Evolutionary conservation across 2,329 filamentous ascomycete species (phyloP).

Genomic region (Nemania sp.): DNA sequence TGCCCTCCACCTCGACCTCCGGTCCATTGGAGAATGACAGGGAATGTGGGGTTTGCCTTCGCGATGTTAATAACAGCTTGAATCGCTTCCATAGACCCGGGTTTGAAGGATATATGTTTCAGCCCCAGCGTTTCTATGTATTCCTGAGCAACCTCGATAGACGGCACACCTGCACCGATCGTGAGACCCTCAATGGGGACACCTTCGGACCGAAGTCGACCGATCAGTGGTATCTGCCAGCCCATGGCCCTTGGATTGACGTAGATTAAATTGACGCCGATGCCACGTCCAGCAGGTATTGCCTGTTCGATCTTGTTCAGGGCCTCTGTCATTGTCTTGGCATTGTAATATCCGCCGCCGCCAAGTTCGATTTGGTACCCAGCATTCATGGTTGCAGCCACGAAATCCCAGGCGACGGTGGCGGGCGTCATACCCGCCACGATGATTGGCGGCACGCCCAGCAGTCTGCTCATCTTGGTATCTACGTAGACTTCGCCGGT

Average conservation of each 20-base stretch:
- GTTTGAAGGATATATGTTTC: conserved; percentile 94
- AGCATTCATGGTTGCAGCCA: conserved; percentile 89
- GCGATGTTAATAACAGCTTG: conserved; percentile 91
- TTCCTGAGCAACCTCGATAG: conserved; percentile 88
- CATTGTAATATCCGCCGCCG: conserved; percentile 86
- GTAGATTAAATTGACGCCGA: conserved; percentile 88
- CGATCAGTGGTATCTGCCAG: conserved; percentile 88
- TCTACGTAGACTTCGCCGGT: conserved; percentile 89
- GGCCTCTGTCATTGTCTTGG: conserved; percentile 79
- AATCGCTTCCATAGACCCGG: conserved; percentile 84
- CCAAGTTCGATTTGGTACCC: conserved; percentile 93
- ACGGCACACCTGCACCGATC: conserved; percentile 91
- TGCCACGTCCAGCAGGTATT: conserved; percentile 83
- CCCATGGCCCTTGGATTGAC: conserved; percentile 86
- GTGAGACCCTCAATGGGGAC: conserved; percentile 90
- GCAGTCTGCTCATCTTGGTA: conserved; percentile 89
- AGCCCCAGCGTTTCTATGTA: conserved; percentile 92
- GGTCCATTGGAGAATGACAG: conserved; percentile 93
- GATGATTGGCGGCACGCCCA: conserved; percentile 84
- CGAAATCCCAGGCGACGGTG: conserved; percentile 89
- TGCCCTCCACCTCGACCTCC: conserved; percentile 92
- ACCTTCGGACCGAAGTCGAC: conserved; percentile 78
- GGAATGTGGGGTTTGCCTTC: conserved; percentile 90
- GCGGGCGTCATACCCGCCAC: conserved; percentile 93
- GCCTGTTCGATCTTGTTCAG: conserved; percentile 81